These are phyloP conservation scores for Chlorencoelia australis DNA, from an alignment of 2,329 filamentous ascomycete species.

Conservation along the genomic window DNA sequence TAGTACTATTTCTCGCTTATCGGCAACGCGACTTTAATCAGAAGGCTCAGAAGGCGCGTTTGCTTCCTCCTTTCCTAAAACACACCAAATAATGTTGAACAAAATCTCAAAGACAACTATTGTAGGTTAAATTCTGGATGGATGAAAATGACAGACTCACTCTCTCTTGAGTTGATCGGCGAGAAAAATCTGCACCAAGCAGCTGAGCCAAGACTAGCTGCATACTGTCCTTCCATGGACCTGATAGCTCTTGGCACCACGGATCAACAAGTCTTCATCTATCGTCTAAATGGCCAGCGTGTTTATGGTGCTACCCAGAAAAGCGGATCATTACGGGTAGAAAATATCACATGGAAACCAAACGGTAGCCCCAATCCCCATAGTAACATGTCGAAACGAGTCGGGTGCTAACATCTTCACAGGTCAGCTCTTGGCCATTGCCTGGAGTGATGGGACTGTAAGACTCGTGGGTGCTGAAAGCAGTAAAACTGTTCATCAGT, in stretches of 20 bases:
- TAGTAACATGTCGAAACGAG: not conserved
- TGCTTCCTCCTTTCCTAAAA: too few relatives aligned
- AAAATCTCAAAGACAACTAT: too few relatives aligned
- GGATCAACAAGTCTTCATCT: constrained; percentile 62
- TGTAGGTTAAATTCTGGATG: too few relatives aligned
- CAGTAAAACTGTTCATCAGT: constrained; percentile 70
- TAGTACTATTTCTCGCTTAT: too few relatives aligned
- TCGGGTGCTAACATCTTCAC: constrained; percentile 6
- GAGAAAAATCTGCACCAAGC: constrained; percentile 47
- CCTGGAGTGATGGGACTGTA: constrained; percentile 72
- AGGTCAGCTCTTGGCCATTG: constrained; percentile 69
- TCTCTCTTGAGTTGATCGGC: constrained; percentile 37
- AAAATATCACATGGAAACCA: constrained; percentile 29
- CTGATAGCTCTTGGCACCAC: constrained; percentile 64
- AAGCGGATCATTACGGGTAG: constrained; percentile 28
- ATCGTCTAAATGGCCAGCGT: constrained; percentile 65
- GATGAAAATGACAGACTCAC: too few relatives aligned
- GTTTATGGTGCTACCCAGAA: constrained; percentile 42
- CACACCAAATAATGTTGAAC: too few relatives aligned
- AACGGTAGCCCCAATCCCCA: constrained; percentile 21
- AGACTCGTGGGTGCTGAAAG: constrained; percentile 71
- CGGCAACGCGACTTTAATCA: too few relatives aligned
- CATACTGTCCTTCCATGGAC: constrained; percentile 78
- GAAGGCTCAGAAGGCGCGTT: too few relatives aligned
- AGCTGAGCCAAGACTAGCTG: constrained; percentile 48